Evolutionary conservation across 2,329 filamentous ascomycete species (phyloP), one percentile per base, ranked within the genome.

Genomic region (Talaromyces sp.): DNA sequence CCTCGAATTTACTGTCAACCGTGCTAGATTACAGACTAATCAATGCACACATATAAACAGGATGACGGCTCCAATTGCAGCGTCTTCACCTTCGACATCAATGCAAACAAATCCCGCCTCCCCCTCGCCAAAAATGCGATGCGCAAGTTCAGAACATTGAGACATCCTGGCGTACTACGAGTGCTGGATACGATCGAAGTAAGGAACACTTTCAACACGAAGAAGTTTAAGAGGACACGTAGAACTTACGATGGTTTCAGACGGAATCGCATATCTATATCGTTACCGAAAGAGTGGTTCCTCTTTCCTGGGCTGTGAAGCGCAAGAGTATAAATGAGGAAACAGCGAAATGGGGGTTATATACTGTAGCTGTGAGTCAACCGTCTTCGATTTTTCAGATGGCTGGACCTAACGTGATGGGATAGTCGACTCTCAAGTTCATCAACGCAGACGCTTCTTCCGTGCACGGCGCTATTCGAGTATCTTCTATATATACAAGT

Each of bases 261-360:
- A 96, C 92, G 68, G 94, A 99, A 64, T 84, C 89, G 25, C 93
- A 94, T 70, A 94, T 99, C 62, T 97, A 97, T 72, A 91, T 99
- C 71, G 91, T 94, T 58, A 97, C 92, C 22, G 94, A 99, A 77
- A 85, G 92, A 63, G 79, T 99, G 9, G 86, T 87, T 11, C 94
- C 94, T 2, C 77, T 99, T 54, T 84, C 87, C 65, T 97, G 94
- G 94, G 87, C 95, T 67, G 87, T 95, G 48, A 91, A 89, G 77
- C 82, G 93, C 65, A 92, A 90, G 77, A 94, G 89, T 70, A 74
- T 97, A 61, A 91, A 86, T 60, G 87, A 91, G 40, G 94, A 97
- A 77, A 97, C 93, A 1, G 84, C 94, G 50, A 99, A 97, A 84
- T 99, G 94, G 94, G 94, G 94, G 0, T 75, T 99, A 40, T 89